phyloP scores from a whole-genome alignment of 495 filamentous ascomycete genomes.

The Trichoderma parareesei region DNA sequence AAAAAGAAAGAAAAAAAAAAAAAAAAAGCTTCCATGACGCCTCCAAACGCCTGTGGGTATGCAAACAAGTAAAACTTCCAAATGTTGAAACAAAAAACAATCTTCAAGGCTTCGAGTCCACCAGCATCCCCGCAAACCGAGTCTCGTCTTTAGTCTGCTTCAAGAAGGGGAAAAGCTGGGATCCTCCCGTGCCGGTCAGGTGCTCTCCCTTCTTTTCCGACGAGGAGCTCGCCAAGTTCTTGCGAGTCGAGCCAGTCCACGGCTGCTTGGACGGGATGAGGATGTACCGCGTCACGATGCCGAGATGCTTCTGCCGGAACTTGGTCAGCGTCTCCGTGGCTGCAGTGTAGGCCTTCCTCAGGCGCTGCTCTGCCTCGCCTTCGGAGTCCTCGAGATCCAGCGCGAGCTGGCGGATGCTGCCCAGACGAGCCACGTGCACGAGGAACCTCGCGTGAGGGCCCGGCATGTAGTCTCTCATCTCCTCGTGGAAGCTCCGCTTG shows the following conservation, averaged over 20 bases:
- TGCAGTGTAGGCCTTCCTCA: constrained; percentile 67
- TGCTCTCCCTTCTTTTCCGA: constrained; percentile 38
- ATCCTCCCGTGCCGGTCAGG: constrained; percentile 81
- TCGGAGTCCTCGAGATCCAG: constrained; percentile 10
- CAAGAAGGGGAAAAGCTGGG: constrained; percentile 83
- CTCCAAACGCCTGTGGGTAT: background rate
- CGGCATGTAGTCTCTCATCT: constrained; percentile 92
- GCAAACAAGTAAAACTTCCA: background rate
- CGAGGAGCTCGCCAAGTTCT: constrained; percentile 57
- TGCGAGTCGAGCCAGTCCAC: constrained; percentile 19
- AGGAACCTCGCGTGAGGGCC: constrained; percentile 75
- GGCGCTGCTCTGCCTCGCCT: constrained; percentile 38
- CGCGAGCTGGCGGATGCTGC: constrained; percentile 58
- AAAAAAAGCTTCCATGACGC: too few relatives aligned
- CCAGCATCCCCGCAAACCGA: background rate
- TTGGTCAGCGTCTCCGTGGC: constrained; percentile 72
- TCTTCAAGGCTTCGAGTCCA: background rate
- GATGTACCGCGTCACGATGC: constrained; percentile 90
- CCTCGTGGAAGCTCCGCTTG: constrained; percentile 76
- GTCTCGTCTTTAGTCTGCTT: constrained; percentile 95
- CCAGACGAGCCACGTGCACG: constrained; percentile 58
- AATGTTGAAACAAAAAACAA: background rate
- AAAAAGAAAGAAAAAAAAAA: background rate
- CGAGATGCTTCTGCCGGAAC: constrained; percentile 83
- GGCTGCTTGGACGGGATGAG: constrained; percentile 52